Conservation (phyloP, 805 yeast genomes). For the Teunomyces tritomae region DNA sequence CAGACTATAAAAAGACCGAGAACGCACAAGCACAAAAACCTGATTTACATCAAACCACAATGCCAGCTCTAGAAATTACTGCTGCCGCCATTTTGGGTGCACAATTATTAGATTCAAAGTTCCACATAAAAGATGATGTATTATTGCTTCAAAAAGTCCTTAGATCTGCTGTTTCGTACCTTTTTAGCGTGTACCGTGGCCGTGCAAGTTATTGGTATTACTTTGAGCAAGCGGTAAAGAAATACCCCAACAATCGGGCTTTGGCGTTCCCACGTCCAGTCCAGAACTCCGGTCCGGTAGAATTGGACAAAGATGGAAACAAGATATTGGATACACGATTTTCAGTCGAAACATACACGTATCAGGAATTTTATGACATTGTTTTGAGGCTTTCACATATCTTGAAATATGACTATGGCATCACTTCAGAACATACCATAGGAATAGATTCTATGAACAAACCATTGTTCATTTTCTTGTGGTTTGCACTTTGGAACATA, state of each 20-base stretch:
- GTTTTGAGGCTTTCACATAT: constrained; percentile 66
- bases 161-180: constrained; percentile 40
- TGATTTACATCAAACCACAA: constrained; percentile 6
- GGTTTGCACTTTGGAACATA: constrained; percentile 88
- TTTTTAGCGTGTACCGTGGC: constrained; percentile 32
- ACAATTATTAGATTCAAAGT: constrained; percentile 47
- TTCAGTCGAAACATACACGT: constrained; percentile 61
- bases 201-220: constrained; percentile 66
- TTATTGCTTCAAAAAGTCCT: constrained; percentile 46
- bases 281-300: constrained; percentile 23
- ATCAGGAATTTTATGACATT: constrained; percentile 62
- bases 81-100: constrained; percentile 44
- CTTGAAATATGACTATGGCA: constrained; percentile 59
- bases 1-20: not conserved
- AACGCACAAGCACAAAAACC: not conserved
- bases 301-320: constrained; percentile 30
- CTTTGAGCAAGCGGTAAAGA: constrained; percentile 55
- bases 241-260: constrained; percentile 53
- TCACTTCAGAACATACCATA: constrained; percentile 64
- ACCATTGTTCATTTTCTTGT: constrained; percentile 73
- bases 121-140: constrained; percentile 51
- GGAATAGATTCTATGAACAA: constrained; percentile 79
- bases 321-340: constrained; percentile 54
- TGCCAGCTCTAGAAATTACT: constrained; percentile 38
- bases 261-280: constrained; percentile 59